phyloP scores from a whole-genome alignment of 2,329 filamentous ascomycete genomes.

The Lasiodiplodia gonubiensis region DNA sequence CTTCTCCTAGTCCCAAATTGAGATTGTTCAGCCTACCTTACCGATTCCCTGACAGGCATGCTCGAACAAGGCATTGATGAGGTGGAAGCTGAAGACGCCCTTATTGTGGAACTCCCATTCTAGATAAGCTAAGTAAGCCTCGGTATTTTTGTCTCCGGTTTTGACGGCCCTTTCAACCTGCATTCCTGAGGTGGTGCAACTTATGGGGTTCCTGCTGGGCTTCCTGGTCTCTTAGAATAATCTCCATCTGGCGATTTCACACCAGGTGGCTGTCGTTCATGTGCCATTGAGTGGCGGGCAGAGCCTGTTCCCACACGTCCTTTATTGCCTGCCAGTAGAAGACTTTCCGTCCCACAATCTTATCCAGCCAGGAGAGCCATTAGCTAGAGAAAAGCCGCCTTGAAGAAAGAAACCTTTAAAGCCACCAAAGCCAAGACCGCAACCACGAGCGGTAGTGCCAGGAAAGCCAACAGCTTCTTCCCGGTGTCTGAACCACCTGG shows the following conservation, averaged over 20 bases:
- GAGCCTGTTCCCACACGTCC: constrained; percentile 73
- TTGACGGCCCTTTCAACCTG: constrained; percentile 67
- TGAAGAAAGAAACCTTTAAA: too few relatives aligned
- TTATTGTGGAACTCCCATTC: constrained; percentile 79
- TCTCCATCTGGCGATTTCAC: constrained; percentile 78
- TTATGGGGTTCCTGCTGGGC: constrained; percentile 60
- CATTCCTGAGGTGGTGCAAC: constrained; percentile 68
- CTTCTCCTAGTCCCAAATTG: too few relatives aligned
- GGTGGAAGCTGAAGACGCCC: constrained; percentile 57
- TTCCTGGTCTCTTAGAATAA: constrained; percentile 71
- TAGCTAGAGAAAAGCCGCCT: too few relatives aligned
- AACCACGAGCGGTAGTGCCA: too few relatives aligned
- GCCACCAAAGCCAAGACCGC: too few relatives aligned
- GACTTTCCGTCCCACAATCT: constrained; percentile 69
- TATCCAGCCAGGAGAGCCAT: too few relatives aligned
- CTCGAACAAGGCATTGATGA: constrained; percentile 72
- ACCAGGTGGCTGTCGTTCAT: constrained; percentile 77
- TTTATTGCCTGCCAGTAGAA: constrained; percentile 72
- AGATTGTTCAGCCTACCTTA: too few relatives aligned
- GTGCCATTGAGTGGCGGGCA: constrained; percentile 74
- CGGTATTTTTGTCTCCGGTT: constrained; percentile 61
- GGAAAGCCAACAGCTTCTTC: too few relatives aligned
- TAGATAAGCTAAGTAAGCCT: constrained; percentile 70
- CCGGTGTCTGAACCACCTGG: too few relatives aligned
- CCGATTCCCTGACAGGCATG: too few relatives aligned